Conservation (phyloP, 1,284 basidiomycete species). For the Microstroma glucosiphilum region DNA sequence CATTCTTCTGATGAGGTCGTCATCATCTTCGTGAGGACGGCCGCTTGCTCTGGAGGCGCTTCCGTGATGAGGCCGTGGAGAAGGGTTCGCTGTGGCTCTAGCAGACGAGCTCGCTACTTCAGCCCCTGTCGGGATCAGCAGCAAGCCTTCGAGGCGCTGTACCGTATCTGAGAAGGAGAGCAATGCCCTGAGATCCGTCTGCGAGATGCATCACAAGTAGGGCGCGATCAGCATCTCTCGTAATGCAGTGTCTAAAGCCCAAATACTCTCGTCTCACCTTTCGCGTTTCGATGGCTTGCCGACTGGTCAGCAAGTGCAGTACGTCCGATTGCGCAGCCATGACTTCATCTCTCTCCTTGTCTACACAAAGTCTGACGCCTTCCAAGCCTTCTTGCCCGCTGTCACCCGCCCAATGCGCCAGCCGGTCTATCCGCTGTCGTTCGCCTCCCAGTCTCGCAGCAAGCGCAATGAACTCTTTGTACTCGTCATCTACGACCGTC, state of each 20-base stretch:
- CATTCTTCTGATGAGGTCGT: neutral
- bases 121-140: neutral
- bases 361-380: neutral
- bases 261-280: neutral
- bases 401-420: conserved; percentile 4
- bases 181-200: neutral
- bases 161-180: neutral
- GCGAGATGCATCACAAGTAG: too few relatives aligned
- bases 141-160: neutral
- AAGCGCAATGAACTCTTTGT: neutral
- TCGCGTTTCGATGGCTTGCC: neutral
- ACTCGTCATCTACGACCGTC: conserved; percentile 3
- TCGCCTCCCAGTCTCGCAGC: neutral
- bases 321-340: neutral
- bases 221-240: too few relatives aligned
- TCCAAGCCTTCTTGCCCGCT: conserved; percentile 15
- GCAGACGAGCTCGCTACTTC: neutral
- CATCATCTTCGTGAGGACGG: neutral
- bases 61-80: too few relatives aligned
- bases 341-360: neutral
- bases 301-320: neutral
- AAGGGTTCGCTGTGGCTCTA: too few relatives aligned
- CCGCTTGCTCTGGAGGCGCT: too few relatives aligned
- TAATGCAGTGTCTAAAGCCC: too few relatives aligned
- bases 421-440: conserved; percentile 5